Conservation (phyloP, 108 stramenopile genomes). For the Fragilariopsis cylindrus region DNA sequence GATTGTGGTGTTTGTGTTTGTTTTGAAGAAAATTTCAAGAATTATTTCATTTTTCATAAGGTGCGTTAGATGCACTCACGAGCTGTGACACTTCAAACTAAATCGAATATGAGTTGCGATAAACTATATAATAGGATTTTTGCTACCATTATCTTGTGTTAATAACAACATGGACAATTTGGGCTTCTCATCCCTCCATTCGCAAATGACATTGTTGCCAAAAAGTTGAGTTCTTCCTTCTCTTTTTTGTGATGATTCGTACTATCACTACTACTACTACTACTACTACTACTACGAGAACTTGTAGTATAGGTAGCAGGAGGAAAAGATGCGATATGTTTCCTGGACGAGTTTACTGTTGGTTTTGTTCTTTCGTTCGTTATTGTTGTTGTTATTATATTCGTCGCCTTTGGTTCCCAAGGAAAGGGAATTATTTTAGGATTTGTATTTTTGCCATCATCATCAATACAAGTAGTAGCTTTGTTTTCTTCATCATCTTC, state of each 20-base stretch:
- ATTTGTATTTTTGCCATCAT: neutral
- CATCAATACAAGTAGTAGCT: no score
- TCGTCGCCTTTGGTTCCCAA: neutral
- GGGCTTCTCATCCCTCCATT: slow-evolving; percentile 49
- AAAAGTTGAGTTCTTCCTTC: slow-evolving; percentile 41
- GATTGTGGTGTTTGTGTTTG: no score
- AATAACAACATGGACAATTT: slow-evolving; percentile 47
- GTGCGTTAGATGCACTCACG: no score
- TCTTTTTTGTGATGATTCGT: neutral
- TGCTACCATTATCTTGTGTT: neutral
- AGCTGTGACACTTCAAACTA: no score
- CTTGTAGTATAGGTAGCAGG: neutral
- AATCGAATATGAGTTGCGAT: no score
- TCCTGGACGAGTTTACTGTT: neutral
- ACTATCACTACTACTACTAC: no score
- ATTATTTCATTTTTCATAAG: no score
- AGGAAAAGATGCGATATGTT: neutral
- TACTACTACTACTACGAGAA: no score
- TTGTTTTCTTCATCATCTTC: neutral
- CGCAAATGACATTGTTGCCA: slow-evolving; percentile 60
- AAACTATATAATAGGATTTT: no score
- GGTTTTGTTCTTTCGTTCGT: neutral
- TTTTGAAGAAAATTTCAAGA: no score
- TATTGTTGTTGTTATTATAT: neutral
- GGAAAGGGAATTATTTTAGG: neutral